Evolutionary conservation across 2,329 filamentous ascomycete species (phyloP), one percentile per base, ranked within the genome.

Genomic region (Clarireedia homoeocarpa): DNA sequence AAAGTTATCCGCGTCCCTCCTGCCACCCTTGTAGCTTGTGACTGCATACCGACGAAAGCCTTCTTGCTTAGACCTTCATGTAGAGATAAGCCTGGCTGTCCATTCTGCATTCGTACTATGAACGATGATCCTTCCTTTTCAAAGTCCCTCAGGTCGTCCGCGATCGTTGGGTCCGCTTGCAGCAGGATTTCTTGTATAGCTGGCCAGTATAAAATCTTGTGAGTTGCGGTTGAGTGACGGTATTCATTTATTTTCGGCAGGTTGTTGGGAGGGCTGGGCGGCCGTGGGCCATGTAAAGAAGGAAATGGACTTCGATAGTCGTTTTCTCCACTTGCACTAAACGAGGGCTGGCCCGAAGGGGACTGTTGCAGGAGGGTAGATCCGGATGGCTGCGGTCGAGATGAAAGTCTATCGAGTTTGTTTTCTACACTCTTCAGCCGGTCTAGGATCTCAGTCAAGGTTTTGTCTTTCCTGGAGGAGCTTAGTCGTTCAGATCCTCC

Each of bases 391-490:
- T 30, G 53, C 24, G 5, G 45, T 26, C 59, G 61, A 40, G 42
- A 40, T 26, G 60, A 58, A 52, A 64, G 62, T 61, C 68, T 64
- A 64, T 84, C 80, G 60, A 84, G 74, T 66, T 83, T 83, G 53
- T 66, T 72, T 65, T 83, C 80, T 46, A 84, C 70, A 53, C 70
- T 73, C 59, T 76, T 79, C 51, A 84, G 71, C 10, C 76, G 73
- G 48, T 83, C 79, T 30, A 84, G 71, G 53, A 84, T 83, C 63
- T 84, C 79, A 44, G 81, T 74, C 62, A 84, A 71, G 2, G 80
- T 84, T 68, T 80, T 83, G 66, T 84, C 81, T 69, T 84, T 84
- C 66, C 80, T 83, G 63, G 46, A 40, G 62, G 34, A 44, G 58
- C 53, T 59, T 47, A 62, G 54, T 57, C 39, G 34, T n/a, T 17